Evolutionary conservation across 2,329 filamentous ascomycete genomes (phyloP).

Genomic region (Penicillium thymicola): DNA sequence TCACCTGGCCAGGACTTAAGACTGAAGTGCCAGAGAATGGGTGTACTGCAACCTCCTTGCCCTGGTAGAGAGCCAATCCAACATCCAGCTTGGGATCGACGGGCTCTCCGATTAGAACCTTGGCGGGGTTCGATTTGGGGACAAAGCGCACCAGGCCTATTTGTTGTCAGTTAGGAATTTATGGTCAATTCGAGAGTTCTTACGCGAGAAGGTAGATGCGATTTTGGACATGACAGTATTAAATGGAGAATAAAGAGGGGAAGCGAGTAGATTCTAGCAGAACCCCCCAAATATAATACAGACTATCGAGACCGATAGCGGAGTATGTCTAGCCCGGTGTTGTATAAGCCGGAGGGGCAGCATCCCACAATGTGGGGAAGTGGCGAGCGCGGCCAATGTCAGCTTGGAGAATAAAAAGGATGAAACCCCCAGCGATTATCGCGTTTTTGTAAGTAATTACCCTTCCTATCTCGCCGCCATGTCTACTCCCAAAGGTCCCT

Average conservation of each 20-base stretch:
- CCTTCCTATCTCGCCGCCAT: conserved; percentile 15
- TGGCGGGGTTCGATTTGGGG: conserved; percentile 50
- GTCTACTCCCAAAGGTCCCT: conserved; percentile 53
- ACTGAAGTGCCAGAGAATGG: conserved; percentile 60
- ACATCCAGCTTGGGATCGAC: conserved; percentile 54
- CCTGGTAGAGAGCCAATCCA: conserved; percentile 55
- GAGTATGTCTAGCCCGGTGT: conserved; percentile 28
- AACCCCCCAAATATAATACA: neutral
- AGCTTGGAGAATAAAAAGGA: conserved; percentile 12
- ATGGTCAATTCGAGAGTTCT: neutral
- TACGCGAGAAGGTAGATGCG: conserved; percentile 39
- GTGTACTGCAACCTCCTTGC: conserved; percentile 55
- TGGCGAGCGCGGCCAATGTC: conserved; percentile 11
- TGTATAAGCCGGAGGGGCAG: conserved; percentile 17
- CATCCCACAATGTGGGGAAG: conserved; percentile 22
- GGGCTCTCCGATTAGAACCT: conserved; percentile 57
- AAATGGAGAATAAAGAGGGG: neutral
- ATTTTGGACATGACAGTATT: conserved; percentile 33
- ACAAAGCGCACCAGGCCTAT: conserved; percentile 61
- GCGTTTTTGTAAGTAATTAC: conserved; percentile 4
- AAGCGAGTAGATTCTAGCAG: neutral
- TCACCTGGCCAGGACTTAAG: conserved; percentile 52
- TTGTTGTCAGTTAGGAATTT: conserved; percentile 3
- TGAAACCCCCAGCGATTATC: conserved; percentile 19
- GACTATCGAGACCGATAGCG: conserved; percentile 6